Evolutionary conservation across 441 rosid genomes (phyloP).

Genomic region (Macaranga tanarius): DNA sequence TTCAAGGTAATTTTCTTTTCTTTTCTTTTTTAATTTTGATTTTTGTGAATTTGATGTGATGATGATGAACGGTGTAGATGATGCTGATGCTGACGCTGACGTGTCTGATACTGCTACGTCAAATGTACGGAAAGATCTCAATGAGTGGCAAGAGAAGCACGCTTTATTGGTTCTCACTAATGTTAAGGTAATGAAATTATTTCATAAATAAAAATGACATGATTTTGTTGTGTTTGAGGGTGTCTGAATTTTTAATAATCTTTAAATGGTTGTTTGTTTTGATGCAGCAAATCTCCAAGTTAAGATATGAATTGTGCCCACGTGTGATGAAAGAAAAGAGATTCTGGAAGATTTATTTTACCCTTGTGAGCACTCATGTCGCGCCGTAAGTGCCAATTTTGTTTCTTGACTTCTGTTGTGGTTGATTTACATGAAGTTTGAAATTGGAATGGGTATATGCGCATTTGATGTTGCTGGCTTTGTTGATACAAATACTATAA

Average conservation of each 20-base stretch:
- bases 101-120: slow-evolving; percentile 35
- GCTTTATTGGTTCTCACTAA: slow-evolving; percentile 68
- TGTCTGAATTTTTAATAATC: no score
- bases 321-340: slow-evolving; percentile 70
- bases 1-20: slow-evolving; percentile 54
- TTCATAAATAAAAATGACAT: no score
- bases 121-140: slow-evolving; percentile 67
- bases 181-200: slow-evolving; percentile 50
- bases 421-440: background rate
- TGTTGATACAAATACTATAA: background rate
- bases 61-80: slow-evolving; percentile 36
- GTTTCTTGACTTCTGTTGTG: no score
- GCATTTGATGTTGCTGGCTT: background rate
- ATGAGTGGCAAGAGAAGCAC: slow-evolving; percentile 88
- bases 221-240: no score
- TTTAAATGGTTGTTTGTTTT: background rate
- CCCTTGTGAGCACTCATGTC: slow-evolving; percentile 68
- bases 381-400: slow-evolving; percentile 69
- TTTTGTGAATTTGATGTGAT: background rate
- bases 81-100: slow-evolving; percentile 51
- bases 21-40: background rate
- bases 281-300: slow-evolving; percentile 71
- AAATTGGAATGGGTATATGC: background rate
- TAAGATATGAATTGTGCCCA: slow-evolving; percentile 85
- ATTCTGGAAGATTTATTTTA: slow-evolving; percentile 87